Evolutionary conservation across 2,329 filamentous ascomycete genomes (phyloP).

Genomic region (Hypoxylon sp.): DNA sequence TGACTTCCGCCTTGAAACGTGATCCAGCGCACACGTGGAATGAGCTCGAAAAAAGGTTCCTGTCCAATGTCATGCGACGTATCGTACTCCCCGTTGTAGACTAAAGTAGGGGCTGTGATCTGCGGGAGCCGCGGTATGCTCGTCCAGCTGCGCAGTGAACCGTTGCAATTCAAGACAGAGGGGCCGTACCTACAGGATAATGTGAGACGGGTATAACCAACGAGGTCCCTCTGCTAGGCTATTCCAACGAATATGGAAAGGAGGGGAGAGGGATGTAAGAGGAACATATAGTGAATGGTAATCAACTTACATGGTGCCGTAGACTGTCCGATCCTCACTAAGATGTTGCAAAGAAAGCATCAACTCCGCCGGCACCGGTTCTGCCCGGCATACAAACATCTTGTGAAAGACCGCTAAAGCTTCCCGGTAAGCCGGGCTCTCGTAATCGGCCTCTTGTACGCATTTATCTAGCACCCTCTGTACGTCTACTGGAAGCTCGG

Average conservation of each 20-base stretch:
- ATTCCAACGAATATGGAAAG: background rate
- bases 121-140: conserved; percentile 39
- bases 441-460: conserved; percentile 32
- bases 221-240: too few species aligned
- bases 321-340: conserved; percentile 40
- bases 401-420: conserved; percentile 25
- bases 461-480: conserved; percentile 28
- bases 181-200: conserved; percentile 39
- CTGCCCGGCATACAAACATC: conserved; percentile 37
- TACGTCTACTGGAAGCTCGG: conserved; percentile 32
- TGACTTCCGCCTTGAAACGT: conserved; percentile 40
- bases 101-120: conserved; percentile 43
- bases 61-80: conserved; percentile 46
- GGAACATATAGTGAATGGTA: background rate
- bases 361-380: conserved; percentile 35
- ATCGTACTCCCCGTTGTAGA: conserved; percentile 48
- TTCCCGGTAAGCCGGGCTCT: conserved; percentile 31
- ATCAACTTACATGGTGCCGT: conserved; percentile 40
- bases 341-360: conserved; percentile 32
- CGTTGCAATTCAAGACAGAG: conserved; percentile 32
- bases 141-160: conserved; percentile 39
- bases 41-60: conserved; percentile 45
- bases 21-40: conserved; percentile 45
- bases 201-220: too few species aligned
- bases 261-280: background rate